A percentile compares a stretch with the other conserved stretches of the same genome.
phyloP scores from a whole-genome alignment of 2,329 filamentous ascomycete species.

The Zymoseptoria passerinii region DNA sequence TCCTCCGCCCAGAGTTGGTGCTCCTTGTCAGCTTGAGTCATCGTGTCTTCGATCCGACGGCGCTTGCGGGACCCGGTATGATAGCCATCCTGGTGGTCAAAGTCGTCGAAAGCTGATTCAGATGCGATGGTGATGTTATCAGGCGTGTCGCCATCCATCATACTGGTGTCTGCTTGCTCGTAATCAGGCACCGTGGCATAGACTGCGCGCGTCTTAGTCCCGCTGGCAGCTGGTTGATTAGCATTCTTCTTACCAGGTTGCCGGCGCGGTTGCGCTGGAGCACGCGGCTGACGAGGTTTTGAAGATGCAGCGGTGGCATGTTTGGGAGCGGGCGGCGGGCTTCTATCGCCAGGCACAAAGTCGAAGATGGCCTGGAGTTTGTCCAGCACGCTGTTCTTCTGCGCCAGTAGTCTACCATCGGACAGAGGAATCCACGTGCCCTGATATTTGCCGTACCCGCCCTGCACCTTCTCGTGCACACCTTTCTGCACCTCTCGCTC shows the following conservation, averaged over 20 bases:
- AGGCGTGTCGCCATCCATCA: conserved; percentile 59
- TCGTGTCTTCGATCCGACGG: conserved; percentile 58
- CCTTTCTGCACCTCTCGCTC: conserved; percentile 97
- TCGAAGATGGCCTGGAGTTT: conserved; percentile 83
- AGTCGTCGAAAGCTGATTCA: conserved; percentile 76
- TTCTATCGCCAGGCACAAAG: conserved; percentile 73
- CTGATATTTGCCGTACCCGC: conserved; percentile 97
- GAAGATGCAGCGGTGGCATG: conserved; percentile 63
- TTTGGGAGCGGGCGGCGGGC: conserved; percentile 86
- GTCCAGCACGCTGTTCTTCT: conserved; percentile 77
- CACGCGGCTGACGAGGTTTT: conserved; percentile 69
- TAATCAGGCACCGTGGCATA: conserved; percentile 39
- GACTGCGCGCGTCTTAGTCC: conserved; percentile 45
- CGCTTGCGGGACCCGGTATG: conserved; percentile 58
- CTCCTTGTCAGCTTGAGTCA: conserved; percentile 63
- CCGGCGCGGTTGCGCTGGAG: conserved; percentile 14
- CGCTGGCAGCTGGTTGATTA: conserved; percentile 32
- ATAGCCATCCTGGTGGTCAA: conserved; percentile 57
- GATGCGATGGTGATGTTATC: conserved; percentile 78
- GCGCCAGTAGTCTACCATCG: conserved; percentile 71
- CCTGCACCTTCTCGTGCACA: conserved; percentile 93
- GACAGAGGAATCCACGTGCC: conserved; percentile 94
- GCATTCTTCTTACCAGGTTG: conserved; percentile 15
- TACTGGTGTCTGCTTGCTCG: conserved; percentile 21
- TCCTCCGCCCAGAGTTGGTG: conserved; percentile 89